Base-by-base conservation (phyloP, 2,329 filamentous ascomycete genomes). In the Aspergillus alliaceus region DNA sequence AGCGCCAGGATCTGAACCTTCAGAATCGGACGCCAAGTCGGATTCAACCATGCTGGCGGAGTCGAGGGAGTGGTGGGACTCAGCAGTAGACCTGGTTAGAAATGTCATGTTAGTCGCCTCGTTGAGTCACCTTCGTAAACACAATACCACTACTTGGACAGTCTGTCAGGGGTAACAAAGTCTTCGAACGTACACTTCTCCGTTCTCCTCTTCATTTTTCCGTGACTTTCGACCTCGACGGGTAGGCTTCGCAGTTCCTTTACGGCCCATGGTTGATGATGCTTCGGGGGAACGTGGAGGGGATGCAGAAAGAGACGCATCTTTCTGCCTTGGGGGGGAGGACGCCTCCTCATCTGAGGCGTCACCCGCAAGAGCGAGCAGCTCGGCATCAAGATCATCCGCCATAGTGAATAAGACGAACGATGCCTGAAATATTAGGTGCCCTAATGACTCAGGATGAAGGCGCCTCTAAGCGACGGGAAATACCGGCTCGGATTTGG, bases 1-100 rank as follows among this genome's bases (percentile, higher is more conserved):
- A 54, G 76, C 76, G 25, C 66, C 70, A 27, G 68, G 67, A 51
- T 83, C 77, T 54, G 82, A 76, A 56, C 81, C 78, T 63, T 90
- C 87, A 24, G 84, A 85, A 62, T 90, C 89, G n/a, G 90, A 91
- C 62, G 90, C 89, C 22, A 90, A 90, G 63, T 91, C 89, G 46
- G 90, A 95, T 73, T 95, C 90, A 59, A 93, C 91, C 91, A 96
- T 96, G 22, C 90, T 89, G 22, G 88, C 92, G 11, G 92, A 96
- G 68, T 88, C 84, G 52, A 90, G 84, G 6, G 91, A 96, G 70
- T 86, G 84, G 51, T 86, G 88, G 18, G 89, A 89, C 49, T 70
- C 86, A 14, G 82, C 80, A 22, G 87, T 89, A 20, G 89, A 93
- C 55, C 90, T 93, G 58, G 62, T 49, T 54, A 56, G 14, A 20